phyloP scores from a whole-genome alignment of 495 filamentous ascomycete species.

The Podospora tetraspora region DNA sequence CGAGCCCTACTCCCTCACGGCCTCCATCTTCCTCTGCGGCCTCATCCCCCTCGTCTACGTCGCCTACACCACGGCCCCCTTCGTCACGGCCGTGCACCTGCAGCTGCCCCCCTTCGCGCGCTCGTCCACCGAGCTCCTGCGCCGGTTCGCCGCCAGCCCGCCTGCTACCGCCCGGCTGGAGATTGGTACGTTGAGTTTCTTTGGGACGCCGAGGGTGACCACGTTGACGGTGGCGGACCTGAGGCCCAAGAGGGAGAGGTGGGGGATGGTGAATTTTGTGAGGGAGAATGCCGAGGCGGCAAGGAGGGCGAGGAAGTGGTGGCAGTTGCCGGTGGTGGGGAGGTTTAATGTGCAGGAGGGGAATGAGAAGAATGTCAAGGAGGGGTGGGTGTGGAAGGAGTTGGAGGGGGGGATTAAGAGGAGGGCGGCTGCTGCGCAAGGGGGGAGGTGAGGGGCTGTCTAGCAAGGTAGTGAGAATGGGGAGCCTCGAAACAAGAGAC shows the following conservation, averaged over 20 bases:
- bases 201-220: slow-evolving; percentile 49
- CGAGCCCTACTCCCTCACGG: slow-evolving; percentile 41
- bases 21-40: slow-evolving; percentile 54
- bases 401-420: slow-evolving; percentile 16
- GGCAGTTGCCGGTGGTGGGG: slow-evolving; percentile 32
- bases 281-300: slow-evolving; percentile 29
- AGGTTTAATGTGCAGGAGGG: slow-evolving; percentile 29
- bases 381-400: slow-evolving; percentile 31
- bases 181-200: slow-evolving; percentile 64
- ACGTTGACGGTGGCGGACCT: slow-evolving; percentile 49
- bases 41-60: slow-evolving; percentile 63
- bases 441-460: background rate
- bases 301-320: slow-evolving; percentile 31
- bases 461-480: background rate
- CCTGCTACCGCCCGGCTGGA: slow-evolving; percentile 60
- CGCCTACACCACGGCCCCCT: slow-evolving; percentile 58
- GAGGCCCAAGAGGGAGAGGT: slow-evolving; percentile 26
- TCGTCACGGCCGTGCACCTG: slow-evolving; percentile 67
- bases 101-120: slow-evolving; percentile 65
- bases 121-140: slow-evolving; percentile 57
- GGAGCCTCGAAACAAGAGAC: background rate
- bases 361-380: slow-evolving; percentile 14
- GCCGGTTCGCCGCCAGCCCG: slow-evolving; percentile 57
- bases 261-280: slow-evolving; percentile 51
- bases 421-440: background rate